phyloP scores from a whole-genome alignment of 352 stramenopile genomes.

The Hyaloperonospora brassicae region DNA sequence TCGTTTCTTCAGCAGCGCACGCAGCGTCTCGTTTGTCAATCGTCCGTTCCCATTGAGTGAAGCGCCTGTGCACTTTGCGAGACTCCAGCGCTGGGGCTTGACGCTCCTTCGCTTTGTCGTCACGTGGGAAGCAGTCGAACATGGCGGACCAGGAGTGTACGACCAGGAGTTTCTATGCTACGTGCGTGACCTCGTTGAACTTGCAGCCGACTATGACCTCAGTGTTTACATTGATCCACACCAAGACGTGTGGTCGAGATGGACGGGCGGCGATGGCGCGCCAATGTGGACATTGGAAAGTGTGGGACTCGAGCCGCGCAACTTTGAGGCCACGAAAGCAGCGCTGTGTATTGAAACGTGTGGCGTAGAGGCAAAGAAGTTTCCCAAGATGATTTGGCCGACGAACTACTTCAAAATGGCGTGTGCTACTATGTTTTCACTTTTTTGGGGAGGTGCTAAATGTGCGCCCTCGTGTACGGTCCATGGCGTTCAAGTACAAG shows the following conservation, averaged over 20 bases:
- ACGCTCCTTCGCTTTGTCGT: slow-evolving; percentile 80
- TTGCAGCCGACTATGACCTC: slow-evolving; percentile 60
- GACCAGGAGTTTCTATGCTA: slow-evolving; percentile 83
- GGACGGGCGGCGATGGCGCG: slow-evolving; percentile 83
- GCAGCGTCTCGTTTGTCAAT: slow-evolving; percentile 54
- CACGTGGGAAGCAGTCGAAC: slow-evolving; percentile 88
- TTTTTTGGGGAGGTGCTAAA: slow-evolving; percentile 79
- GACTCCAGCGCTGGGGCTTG: slow-evolving; percentile 77
- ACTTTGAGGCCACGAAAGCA: slow-evolving; percentile 69
- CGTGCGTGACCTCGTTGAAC: slow-evolving; percentile 49
- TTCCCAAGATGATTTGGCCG: slow-evolving; percentile 89
- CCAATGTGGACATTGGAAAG: slow-evolving; percentile 84
- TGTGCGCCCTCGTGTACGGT: slow-evolving; percentile 68
- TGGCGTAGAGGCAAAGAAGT: slow-evolving; percentile 27
- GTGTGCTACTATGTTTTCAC: slow-evolving; percentile 87
- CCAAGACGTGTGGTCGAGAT: slow-evolving; percentile 89
- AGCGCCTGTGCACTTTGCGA: slow-evolving; percentile 63
- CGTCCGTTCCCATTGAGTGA: slow-evolving; percentile 82
- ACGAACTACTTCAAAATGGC: slow-evolving; percentile 89
- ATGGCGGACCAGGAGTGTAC: slow-evolving; percentile 72
- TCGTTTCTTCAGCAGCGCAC: slow-evolving; percentile 45
- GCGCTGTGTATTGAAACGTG: slow-evolving; percentile 68
- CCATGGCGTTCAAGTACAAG: slow-evolving; percentile 69
- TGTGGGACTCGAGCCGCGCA: slow-evolving; percentile 62
- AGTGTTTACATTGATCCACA: slow-evolving; percentile 86